Conservation (phyloP, 176 grass and related monocot genomes). For the bread wheat (Triticum aestivum) region IWGSC_CS_RefSeq_v2.1 NC_057797.1:314678866-314679365, state of each 20-base stretch:
- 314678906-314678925: no score
- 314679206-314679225: slow-evolving; percentile 17
- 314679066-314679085: no score
- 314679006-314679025: not conserved
- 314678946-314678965: no score
- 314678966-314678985: no score
- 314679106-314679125: no score
- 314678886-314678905: no score
- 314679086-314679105: no score
- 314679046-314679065: not conserved
- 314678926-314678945: no score
- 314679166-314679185: not conserved
- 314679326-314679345: slow-evolving; percentile 42
- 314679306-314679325: slow-evolving; percentile 61
- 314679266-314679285: slow-evolving; percentile 78
- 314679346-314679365: slow-evolving; percentile 21
- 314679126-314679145: not conserved
- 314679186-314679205: slow-evolving; percentile 17
- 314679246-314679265: slow-evolving; percentile 46
- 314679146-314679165: not conserved
- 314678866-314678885: no score
- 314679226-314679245: slow-evolving; percentile 14
- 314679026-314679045: not conserved
- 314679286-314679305: slow-evolving; percentile 96
- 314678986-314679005: no score